A percentile compares a stretch with the other conserved stretches of the same genome.
Evolutionary conservation across 1,284 basidiomycete species (phyloP).

Genomic region (Heterobasidion occidentale): DNA sequence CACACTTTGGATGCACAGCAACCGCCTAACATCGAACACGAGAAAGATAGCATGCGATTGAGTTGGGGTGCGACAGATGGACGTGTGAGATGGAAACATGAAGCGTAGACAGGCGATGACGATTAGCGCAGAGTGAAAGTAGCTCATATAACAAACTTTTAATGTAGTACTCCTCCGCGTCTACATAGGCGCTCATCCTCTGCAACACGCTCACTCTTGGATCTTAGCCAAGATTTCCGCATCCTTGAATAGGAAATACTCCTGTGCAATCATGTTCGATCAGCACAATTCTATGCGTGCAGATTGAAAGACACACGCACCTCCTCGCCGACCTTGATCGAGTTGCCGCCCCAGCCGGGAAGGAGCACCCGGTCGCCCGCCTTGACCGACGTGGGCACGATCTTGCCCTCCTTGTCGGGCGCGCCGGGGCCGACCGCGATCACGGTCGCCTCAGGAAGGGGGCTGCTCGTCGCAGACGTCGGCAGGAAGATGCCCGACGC

Average conservation of each 20-base stretch:
- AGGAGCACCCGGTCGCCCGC: slow-evolving; percentile 90
- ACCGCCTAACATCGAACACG: not conserved
- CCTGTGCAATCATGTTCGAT: slow-evolving; percentile 40
- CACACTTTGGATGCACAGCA: not conserved
- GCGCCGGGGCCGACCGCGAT: slow-evolving; percentile 94
- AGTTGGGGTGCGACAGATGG: not conserved
- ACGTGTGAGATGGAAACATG: not conserved
- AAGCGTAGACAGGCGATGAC: not conserved
- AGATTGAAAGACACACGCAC: slow-evolving; percentile 53
- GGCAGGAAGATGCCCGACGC: slow-evolving; percentile 92
- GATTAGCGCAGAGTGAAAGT: slow-evolving; percentile 5
- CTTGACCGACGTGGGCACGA: slow-evolving; percentile 78
- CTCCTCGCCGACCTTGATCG: slow-evolving; percentile 96
- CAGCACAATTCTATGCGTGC: too few relatives aligned
- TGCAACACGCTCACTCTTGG: slow-evolving; percentile 59
- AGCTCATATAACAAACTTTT: slow-evolving; percentile 9
- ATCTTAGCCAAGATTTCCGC: slow-evolving; percentile 96
- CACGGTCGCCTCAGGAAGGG: slow-evolving; percentile 94
- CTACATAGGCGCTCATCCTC: too few relatives aligned
- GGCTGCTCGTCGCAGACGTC: slow-evolving; percentile 73
- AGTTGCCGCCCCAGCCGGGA: slow-evolving; percentile 92
- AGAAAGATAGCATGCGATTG: not conserved
- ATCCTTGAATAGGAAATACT: slow-evolving; percentile 95
- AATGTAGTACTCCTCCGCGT: not conserved
- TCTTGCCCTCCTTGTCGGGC: slow-evolving; percentile 75